Evolutionary conservation across 345 rosid species (phyloP).

Genomic region (Clarkia xantiana): DNA sequence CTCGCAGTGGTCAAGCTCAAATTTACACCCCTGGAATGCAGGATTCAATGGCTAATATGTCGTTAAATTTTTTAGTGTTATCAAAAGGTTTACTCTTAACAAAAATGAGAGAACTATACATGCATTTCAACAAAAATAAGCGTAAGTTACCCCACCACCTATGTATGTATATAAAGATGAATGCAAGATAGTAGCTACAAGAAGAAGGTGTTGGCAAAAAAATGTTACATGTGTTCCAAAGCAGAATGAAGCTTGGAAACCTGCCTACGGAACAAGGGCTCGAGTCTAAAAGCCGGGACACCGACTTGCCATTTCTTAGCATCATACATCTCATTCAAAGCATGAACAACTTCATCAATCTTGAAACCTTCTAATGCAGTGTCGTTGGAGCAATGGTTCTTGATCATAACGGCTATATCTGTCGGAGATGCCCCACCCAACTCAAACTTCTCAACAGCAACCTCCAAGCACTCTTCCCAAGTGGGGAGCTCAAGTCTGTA

Average conservation of each 20-base stretch:
- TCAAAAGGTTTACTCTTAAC: too few species aligned
- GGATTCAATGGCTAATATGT: too few species aligned
- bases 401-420: constrained; percentile 93
- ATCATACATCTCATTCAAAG: constrained; percentile 99
- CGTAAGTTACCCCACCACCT: too few species aligned
- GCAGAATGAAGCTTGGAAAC: constrained; percentile 64
- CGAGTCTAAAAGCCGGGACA: constrained; percentile 84
- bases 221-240: constrained; percentile 48
- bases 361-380: constrained; percentile 86
- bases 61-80: too few species aligned
- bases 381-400: constrained; percentile 88
- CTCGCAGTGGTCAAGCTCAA: too few species aligned
- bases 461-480: constrained; percentile 99
- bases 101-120: too few species aligned
- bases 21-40: too few species aligned
- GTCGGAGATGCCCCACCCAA: constrained; percentile 95
- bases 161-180: too few species aligned
- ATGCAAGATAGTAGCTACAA: too few species aligned
- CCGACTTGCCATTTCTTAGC: constrained; percentile 96
- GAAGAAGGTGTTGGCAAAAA: too few species aligned
- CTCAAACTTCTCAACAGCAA: constrained; percentile 94
- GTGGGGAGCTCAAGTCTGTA: constrained; percentile 76
- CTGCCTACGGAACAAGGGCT: constrained; percentile 82
- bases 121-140: too few species aligned
- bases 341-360: constrained; percentile 92